Evolutionary conservation across 192 early-diverging fungal species (phyloP), one percentile per base, ranked within the genome.

Genomic region (Radiomyces spectabilis): DNA sequence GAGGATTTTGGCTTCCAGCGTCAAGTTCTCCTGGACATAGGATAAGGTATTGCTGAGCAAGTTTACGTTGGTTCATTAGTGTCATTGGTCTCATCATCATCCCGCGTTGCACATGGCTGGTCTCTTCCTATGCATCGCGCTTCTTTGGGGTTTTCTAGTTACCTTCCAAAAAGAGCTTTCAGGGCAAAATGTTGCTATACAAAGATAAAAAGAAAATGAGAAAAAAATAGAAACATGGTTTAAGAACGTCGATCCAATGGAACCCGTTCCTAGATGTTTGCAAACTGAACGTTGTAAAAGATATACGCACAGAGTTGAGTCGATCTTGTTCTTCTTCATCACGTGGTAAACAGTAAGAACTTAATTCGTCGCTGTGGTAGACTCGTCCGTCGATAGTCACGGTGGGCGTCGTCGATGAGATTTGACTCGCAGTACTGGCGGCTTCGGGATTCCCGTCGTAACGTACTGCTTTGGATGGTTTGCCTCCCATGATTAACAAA

Each of bases 301-400:
- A n/a, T 53, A 12, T 4, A 1, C 35, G 31, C 54, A 65, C 63
- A 16, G 50, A 49, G 21, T 51, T 51, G 10, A 65, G 43, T 35
- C 55, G 40, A 33, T 58, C 42, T 31, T 65, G 56, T 31, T 65
- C 63, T 18, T 51, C 26, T 40, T 65, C 56, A 54, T 65, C 63
- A 6, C 51, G 50, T 32, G 63, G 63, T 27, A 65, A 33, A 18
- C 41, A 57, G 40, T 65, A 65, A 15, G 55, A 18, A 29, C 55
- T 53, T 5, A 15, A 37, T 5, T 53, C 51, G 19, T 58, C 39
- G 27, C 50, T 42, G 26, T 65, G 63, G 34, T 58, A 65, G 13
- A 27, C 35, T 47, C 63, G 41, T 6, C 63, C 63, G n/a, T 59
- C 50, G 19, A 66, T 47, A 2, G 50, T 35, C 30, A 54, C 30